Evolutionary conservation across 345 rosid species (phyloP).

Genomic region (Arabis hirsuta): DNA sequence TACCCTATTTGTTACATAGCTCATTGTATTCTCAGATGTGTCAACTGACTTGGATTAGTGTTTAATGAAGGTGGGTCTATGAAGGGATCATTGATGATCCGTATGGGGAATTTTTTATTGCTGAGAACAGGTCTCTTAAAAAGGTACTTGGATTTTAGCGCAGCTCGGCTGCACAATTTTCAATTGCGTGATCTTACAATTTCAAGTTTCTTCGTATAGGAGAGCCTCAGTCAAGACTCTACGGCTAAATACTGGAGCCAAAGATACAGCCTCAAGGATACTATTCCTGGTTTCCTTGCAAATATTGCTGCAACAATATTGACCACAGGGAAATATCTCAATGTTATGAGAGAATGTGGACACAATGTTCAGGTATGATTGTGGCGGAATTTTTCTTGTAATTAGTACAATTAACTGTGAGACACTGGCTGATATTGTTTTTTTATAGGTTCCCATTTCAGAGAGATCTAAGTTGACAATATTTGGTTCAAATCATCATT

Average conservation of each 20-base stretch:
- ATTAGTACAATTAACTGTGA: conserved; percentile 8
- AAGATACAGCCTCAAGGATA: conserved; percentile 89
- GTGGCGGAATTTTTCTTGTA: conserved; percentile 5
- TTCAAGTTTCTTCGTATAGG: conserved; percentile 53
- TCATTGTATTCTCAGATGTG: conserved; percentile 23
- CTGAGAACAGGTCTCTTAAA: conserved; percentile 83
- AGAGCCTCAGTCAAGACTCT: conserved; percentile 90
- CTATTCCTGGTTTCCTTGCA: conserved; percentile 95
- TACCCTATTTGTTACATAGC: conserved; percentile 17
- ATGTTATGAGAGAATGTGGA: conserved; percentile 99
- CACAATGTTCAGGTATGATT: conserved; percentile 83
- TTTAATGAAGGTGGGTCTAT: conserved; percentile 85
- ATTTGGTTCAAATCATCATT: conserved; percentile 88
- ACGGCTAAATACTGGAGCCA: conserved; percentile 86
- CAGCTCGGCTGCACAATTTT: conserved; percentile 5
- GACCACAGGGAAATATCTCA: conserved; percentile 94
- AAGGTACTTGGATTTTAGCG: conserved; percentile 59
- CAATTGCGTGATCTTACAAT: conserved; percentile 25
- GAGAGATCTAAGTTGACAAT: conserved; percentile 81
- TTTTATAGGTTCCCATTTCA: conserved; percentile 71
- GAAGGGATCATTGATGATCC: conserved; percentile 98
- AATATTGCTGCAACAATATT: conserved; percentile 89
- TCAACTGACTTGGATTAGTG: conserved; percentile 37
- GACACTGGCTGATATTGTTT: conserved; percentile 16
- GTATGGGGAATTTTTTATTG: conserved; percentile 94